Evolutionary conservation across 1,284 basidiomycete genomes (phyloP).

Genomic region (Abortiporus biennis): DNA sequence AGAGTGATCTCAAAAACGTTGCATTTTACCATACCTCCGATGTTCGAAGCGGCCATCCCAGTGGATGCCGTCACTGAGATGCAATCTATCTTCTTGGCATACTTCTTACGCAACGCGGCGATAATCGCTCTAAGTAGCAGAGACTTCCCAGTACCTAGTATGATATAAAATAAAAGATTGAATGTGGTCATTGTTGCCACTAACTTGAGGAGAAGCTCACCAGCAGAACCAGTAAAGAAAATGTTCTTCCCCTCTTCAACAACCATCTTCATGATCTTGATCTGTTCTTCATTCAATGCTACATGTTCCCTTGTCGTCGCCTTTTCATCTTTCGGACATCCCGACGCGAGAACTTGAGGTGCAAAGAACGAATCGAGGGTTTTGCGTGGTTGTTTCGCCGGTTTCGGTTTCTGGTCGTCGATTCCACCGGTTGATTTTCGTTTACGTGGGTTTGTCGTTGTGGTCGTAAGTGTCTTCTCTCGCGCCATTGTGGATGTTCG

Average conservation of each 20-base stretch:
- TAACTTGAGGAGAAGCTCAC: slow-evolving; percentile 22
- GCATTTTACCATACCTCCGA: slow-evolving; percentile 42
- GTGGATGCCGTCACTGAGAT: slow-evolving; percentile 55
- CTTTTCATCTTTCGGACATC: slow-evolving; percentile 24
- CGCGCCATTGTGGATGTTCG: background rate
- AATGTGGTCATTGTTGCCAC: background rate
- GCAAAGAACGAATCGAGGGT: slow-evolving; percentile 41
- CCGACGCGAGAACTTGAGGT: slow-evolving; percentile 30
- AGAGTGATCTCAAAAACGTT: background rate
- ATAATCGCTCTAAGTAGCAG: slow-evolving; percentile 53
- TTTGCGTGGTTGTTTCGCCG: slow-evolving; percentile 30
- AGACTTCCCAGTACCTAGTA: slow-evolving; percentile 48
- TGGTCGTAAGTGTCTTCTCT: background rate
- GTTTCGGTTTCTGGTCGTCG: slow-evolving; percentile 17
- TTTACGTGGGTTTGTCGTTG: slow-evolving; percentile 27
- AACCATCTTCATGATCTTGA: slow-evolving; percentile 35
- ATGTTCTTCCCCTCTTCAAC: slow-evolving; percentile 41
- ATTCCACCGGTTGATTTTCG: slow-evolving; percentile 32
- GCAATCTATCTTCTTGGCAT: slow-evolving; percentile 35
- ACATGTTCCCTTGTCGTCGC: slow-evolving; percentile 23
- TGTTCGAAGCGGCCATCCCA: slow-evolving; percentile 58
- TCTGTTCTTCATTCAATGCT: slow-evolving; percentile 39
- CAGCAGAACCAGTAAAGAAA: slow-evolving; percentile 49
- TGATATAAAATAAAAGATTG: background rate
- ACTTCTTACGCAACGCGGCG: slow-evolving; percentile 42